Evolutionary conservation across 225 moss, liverwort and hornwort genomes (phyloP).

Genomic region (Anthoceros angustus): DNA sequence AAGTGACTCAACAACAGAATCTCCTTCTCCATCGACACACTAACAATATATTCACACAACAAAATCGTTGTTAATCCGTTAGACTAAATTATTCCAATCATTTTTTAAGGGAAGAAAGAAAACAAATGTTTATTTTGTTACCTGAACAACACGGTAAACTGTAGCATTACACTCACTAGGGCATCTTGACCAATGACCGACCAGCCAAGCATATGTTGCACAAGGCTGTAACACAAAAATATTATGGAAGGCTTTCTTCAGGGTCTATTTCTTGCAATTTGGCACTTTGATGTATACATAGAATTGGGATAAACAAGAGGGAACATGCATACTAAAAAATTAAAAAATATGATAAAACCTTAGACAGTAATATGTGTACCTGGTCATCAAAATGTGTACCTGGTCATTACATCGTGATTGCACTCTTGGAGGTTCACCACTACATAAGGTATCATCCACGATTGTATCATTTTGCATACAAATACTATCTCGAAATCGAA

Average conservation of each 20-base stretch:
- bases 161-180: conserved; percentile 30
- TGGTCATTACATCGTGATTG: background rate
- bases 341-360: background rate
- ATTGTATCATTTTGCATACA: conserved; percentile 26
- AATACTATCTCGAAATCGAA: conserved; percentile 21
- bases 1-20: conserved; percentile 11
- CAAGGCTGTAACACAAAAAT: conserved; percentile 42
- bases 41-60: conserved; percentile 7
- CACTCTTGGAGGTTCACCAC: background rate
- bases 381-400: no score
- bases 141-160: conserved; percentile 50
- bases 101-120: no score
- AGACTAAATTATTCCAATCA: background rate
- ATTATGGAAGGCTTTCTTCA: no score
- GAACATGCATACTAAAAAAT: background rate
- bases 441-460: conserved; percentile 21
- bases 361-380: no score
- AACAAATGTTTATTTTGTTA: conserved; percentile 5
- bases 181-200: conserved; percentile 52
- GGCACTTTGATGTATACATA: no score
- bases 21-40: conserved; percentile 73
- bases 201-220: conserved; percentile 75
- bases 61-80: background rate
- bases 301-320: background rate
- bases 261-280: no score